Percentiles rank a stretch among this genome's conserved stretches.
These are phyloP conservation scores for Adansonia madagascariensis DNA, from an alignment of 441 rosid species.

Conservation along the genomic window DNA sequence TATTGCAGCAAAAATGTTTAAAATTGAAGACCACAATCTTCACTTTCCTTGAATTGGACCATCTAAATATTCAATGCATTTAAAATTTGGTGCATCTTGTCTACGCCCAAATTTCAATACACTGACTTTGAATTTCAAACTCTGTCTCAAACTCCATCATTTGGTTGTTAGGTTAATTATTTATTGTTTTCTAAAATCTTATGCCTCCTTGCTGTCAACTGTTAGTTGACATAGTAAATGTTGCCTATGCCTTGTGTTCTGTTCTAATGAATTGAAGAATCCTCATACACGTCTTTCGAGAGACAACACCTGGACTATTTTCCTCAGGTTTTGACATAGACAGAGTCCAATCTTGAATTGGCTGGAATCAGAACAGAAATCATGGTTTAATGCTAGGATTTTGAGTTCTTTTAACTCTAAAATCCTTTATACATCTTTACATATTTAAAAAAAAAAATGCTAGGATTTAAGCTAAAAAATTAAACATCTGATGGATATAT, in stretches of 20 bases:
- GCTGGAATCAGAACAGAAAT: background rate
- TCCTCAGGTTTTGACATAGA: background rate
- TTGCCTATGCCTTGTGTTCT: background rate
- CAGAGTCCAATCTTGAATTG: background rate
- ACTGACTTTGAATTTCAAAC: background rate
- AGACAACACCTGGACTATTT: background rate
- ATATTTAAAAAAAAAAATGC: no score
- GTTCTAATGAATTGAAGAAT: background rate
- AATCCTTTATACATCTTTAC: no score
- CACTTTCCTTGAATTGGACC: background rate
- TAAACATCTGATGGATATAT: background rate
- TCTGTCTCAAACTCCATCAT: background rate
- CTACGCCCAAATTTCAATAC: background rate
- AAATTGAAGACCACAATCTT: background rate
- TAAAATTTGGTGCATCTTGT: no score
- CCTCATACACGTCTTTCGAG: no score
- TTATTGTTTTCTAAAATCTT: background rate
- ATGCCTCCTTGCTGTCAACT: background rate
- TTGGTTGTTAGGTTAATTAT: background rate
- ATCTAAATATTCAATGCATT: no score
- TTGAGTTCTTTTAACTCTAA: no score
- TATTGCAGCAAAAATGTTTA: slow-evolving; percentile 1
- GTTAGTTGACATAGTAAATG: background rate
- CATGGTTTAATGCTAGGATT: background rate
- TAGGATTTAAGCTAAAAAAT: background rate